phyloP scores from a whole-genome alignment of 106 monocot genomes.

The Dendrobium chrysotoxum region DNA sequence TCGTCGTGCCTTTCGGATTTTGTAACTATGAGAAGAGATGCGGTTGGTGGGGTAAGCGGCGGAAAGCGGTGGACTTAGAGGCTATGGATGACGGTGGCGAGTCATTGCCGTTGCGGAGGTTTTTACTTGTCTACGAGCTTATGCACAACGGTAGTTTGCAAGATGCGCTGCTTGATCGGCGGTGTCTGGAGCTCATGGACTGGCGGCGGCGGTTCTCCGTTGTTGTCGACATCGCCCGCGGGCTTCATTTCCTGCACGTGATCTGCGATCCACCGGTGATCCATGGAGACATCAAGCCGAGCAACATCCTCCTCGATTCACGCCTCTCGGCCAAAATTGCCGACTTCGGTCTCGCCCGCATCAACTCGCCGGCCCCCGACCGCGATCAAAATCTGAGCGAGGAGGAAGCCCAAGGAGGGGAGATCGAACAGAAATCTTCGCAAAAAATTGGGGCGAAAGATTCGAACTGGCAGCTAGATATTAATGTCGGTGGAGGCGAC shows the following conservation, averaged over 20 bases:
- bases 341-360: constrained; percentile 77
- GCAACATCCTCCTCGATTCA: constrained; percentile 85
- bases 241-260: constrained; percentile 57
- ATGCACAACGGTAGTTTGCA: constrained; percentile 86
- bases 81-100: constrained; percentile 6
- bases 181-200: constrained; percentile 48
- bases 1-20: constrained; percentile 4
- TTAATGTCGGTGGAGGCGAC: constrained; percentile 10
- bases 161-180: constrained; percentile 63
- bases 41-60: constrained; percentile 1
- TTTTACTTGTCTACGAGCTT: constrained; percentile 73
- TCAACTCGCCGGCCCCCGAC: constrained; percentile 6
- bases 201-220: constrained; percentile 56
- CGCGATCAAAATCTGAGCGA: background rate
- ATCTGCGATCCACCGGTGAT: constrained; percentile 63
- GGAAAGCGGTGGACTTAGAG: constrained; percentile 11
- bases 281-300: constrained; percentile 92
- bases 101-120: constrained; percentile 10
- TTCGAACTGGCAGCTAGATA: background rate
- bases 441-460: background rate
- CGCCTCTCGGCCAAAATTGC: constrained; percentile 64
- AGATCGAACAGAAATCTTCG: constrained; percentile 1
- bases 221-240: constrained; percentile 54
- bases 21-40: background rate
- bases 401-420: background rate